phyloP scores from a whole-genome alignment of 331 rosid genomes.

The Acacia pycnantha region DNA sequence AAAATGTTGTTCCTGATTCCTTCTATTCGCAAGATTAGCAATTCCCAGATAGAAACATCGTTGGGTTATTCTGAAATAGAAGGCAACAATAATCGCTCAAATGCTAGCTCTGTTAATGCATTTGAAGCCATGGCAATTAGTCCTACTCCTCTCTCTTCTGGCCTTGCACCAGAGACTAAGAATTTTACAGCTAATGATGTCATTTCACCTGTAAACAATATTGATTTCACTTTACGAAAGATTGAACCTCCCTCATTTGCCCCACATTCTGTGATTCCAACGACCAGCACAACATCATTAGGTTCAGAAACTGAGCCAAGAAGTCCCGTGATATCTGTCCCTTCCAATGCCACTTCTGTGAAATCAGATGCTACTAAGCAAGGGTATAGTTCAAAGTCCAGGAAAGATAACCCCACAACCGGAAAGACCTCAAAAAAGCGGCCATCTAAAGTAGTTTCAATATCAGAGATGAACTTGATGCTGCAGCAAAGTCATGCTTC shows the following conservation, averaged over 20 bases:
- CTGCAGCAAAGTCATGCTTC: conserved; percentile 48
- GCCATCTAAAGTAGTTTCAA: conserved; percentile 46
- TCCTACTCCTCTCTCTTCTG: conserved; percentile 26
- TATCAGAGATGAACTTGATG: conserved; percentile 69
- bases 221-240: conserved; percentile 28
- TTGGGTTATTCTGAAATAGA: conserved; percentile 25
- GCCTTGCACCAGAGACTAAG: conserved; percentile 19
- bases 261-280: conserved; percentile 31
- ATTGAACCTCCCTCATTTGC: conserved; percentile 31
- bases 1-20: conserved; percentile 45
- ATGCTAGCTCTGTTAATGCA: conserved; percentile 32
- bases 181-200: conserved; percentile 18
- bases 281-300: conserved; percentile 26
- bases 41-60: conserved; percentile 41
- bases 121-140: conserved; percentile 29
- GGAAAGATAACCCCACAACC: conserved; percentile 24
- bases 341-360: conserved; percentile 29
- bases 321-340: conserved; percentile 29
- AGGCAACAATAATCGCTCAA: conserved; percentile 21
- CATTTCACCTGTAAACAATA: conserved; percentile 25
- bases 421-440: conserved; percentile 39
- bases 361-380: conserved; percentile 28
- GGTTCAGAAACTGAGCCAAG: conserved; percentile 29
- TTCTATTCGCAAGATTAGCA: conserved; percentile 42
- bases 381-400: not conserved